These are phyloP conservation scores for Anastatica hierochuntica DNA, from an alignment of 345 rosid genomes.

Conservation along the genomic window DNA sequence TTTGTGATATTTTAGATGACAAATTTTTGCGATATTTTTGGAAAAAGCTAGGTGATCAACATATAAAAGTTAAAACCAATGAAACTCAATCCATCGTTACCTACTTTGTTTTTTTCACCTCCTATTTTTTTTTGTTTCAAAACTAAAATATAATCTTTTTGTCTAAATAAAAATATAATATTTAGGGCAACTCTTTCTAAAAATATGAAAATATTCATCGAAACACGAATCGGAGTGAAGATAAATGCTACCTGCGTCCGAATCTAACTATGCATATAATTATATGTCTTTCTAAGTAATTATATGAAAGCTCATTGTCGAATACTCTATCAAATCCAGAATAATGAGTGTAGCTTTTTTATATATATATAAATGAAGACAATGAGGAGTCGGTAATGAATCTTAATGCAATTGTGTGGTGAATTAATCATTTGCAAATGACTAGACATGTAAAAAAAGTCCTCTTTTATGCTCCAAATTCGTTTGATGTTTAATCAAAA, in stretches of 20 bases:
- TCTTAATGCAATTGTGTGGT: constrained; percentile 14
- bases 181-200: no score
- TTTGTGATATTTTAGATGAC: no score
- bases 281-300: not conserved
- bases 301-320: constrained; percentile 5
- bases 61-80: no score
- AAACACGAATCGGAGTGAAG: not conserved
- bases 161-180: no score
- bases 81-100: no score
- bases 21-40: no score
- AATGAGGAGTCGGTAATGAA: not conserved
- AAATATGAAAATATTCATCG: no score
- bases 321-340: constrained; percentile 27
- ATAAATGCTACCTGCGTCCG: constrained; percentile 22
- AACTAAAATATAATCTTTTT: no score
- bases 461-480: constrained; percentile 5
- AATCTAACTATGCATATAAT: constrained; percentile 15
- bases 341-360: not conserved
- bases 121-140: no score
- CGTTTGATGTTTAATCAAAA: not conserved
- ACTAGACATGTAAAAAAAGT: constrained; percentile 4
- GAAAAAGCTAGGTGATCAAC: no score
- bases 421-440: constrained; percentile 21
- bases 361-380: not conserved
- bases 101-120: no score